A percentile compares a stretch with the other conserved stretches of the same genome.
Conservation (phyloP, 1,284 basidiomycete genomes). For the Papiliotrema flavescens region DNA sequence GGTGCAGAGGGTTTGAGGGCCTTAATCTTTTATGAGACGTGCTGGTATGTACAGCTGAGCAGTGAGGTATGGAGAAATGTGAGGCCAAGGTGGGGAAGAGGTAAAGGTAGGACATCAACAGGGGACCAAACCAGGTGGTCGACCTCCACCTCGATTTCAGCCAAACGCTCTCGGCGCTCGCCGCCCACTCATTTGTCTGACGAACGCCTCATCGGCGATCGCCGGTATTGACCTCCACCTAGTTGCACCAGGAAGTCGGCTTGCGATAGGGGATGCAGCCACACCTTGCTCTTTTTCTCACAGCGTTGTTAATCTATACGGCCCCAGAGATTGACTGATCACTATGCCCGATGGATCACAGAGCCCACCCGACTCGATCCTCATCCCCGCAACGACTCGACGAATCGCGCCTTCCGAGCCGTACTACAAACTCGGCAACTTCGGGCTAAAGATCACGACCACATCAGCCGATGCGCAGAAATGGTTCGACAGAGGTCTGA, state of each 20-base stretch:
- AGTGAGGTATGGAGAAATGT: neutral
- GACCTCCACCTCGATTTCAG: constrained; percentile 1
- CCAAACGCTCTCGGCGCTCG: neutral
- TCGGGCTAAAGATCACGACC: constrained; percentile 19
- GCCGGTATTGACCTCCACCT: too few relatives aligned
- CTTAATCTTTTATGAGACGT: too few relatives aligned
- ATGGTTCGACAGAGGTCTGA: constrained; percentile 44
- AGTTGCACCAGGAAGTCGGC: too few relatives aligned
- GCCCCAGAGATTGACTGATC: neutral
- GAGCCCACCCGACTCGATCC: too few relatives aligned
- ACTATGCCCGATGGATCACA: neutral
- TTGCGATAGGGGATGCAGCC: too few relatives aligned
- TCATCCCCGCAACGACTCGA: neutral
- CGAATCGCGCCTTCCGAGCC: constrained; percentile 4
- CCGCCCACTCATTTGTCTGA: too few relatives aligned
- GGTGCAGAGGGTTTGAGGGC: neutral
- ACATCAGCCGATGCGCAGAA: constrained; percentile 21
- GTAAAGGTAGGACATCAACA: neutral
- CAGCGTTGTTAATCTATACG: too few relatives aligned
- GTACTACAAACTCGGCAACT: constrained; percentile 23
- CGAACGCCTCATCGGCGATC: too few relatives aligned
- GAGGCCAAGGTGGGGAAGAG: neutral
- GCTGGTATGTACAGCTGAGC: neutral
- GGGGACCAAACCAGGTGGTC: neutral
- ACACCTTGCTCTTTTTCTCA: too few relatives aligned